Percentiles rank a stretch among this genome's conserved stretches.
phyloP scores from a whole-genome alignment of 2,329 filamentous ascomycete species.

The Aspergillus caelatus region DNA sequence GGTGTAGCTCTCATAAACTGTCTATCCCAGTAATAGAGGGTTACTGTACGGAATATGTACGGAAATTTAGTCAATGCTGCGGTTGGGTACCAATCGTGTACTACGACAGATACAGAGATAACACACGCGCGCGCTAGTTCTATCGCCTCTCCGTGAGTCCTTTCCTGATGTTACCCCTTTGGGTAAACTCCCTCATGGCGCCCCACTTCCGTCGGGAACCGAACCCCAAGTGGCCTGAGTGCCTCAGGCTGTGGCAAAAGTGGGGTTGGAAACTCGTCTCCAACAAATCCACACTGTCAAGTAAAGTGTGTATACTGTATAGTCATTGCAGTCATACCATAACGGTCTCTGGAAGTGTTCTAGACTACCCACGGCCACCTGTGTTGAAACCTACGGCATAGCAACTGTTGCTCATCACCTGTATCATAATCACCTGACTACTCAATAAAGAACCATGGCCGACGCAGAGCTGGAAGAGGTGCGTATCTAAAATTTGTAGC shows the following conservation, averaged over 20 bases:
- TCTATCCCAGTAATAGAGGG: not conserved
- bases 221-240: conserved; percentile 13
- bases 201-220: conserved; percentile 14
- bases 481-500: conserved; percentile 16
- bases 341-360: not conserved
- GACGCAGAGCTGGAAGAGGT: conserved; percentile 69
- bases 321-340: not conserved
- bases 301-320: not conserved
- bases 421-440: not conserved
- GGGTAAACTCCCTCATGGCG: conserved; percentile 14
- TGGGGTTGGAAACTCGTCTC: conserved; percentile 23
- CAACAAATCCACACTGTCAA: conserved; percentile 2
- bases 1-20: not conserved
- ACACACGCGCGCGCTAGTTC: not conserved
- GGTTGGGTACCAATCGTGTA: not conserved
- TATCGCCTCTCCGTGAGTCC: too few relatives aligned
- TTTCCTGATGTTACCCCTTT: not conserved
- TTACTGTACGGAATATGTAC: not conserved
- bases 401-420: not conserved
- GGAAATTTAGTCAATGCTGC: not conserved
- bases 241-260: conserved; percentile 21
- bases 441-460: conserved; percentile 51
- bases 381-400: not conserved
- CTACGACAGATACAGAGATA: not conserved
- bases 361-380: not conserved